Evolutionary conservation across 2,329 filamentous ascomycete genomes (phyloP).

Genomic region (Paracorniculantispora psalliotae): DNA sequence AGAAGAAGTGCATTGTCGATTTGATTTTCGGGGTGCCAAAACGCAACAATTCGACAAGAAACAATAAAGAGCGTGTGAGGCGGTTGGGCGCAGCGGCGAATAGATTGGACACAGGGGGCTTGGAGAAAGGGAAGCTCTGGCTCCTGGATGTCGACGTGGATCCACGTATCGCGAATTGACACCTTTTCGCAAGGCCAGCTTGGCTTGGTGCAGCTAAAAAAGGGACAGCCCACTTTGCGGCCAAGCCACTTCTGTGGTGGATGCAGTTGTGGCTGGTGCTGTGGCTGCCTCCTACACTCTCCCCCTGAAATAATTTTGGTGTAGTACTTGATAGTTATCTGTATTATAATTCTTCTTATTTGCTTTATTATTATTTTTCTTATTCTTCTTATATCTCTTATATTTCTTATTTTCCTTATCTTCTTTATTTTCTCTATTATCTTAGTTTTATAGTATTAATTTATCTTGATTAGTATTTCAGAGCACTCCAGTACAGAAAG

Average conservation of each 20-base stretch:
- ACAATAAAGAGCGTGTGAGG: not conserved
- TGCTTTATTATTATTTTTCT: too few relatives aligned
- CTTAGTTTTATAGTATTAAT: too few relatives aligned
- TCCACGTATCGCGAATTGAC: constrained; percentile 18
- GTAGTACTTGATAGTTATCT: too few relatives aligned
- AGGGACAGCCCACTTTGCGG: not conserved
- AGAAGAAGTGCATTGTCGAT: constrained; percentile 38
- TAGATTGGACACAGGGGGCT: not conserved
- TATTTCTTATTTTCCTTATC: too few relatives aligned
- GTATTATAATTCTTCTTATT: too few relatives aligned
- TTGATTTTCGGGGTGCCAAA: not conserved
- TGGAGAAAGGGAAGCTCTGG: constrained; percentile 13
- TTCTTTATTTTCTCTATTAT: too few relatives aligned
- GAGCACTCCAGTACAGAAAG: too few relatives aligned
- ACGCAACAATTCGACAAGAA: constrained; percentile 9
- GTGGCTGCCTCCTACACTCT: not conserved
- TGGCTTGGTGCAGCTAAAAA: not conserved
- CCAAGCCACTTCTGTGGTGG: not conserved
- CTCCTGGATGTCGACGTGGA: constrained; percentile 12
- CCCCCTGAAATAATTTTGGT: too few relatives aligned
- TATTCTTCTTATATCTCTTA: too few relatives aligned
- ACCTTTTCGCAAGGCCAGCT: constrained; percentile 16
- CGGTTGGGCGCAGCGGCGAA: not conserved
- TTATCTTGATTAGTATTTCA: too few relatives aligned
- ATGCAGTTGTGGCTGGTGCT: not conserved